Evolutionary conservation across 345 rosid genomes (phyloP), one percentile per base, ranked within the genome.

Genomic region (Combretum micranthum): DNA sequence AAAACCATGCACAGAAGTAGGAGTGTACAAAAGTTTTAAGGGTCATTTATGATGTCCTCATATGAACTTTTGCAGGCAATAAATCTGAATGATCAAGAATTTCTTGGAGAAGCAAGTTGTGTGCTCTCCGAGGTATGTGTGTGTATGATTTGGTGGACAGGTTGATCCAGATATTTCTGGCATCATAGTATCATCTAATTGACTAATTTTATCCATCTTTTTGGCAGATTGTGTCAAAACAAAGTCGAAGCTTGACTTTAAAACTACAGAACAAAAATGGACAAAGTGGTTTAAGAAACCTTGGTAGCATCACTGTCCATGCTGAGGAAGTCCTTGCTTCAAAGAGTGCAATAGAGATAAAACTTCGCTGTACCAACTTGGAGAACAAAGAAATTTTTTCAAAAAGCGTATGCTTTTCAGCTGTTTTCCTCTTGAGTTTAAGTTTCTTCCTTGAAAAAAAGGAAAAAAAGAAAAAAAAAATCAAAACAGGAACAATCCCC

Each of bases 321-420:
- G 91, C 95, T 8, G 96, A 91, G 72, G 96, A 91, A 72, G 76
- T 73, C 3, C 47, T 65, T 73, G 73, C 83, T 54, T 83, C 88
- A 44, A 91, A 70, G 71, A 77, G 71, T 57, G 74, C 72, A 12
- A 75, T 77, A 19, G 92, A 91, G 63, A 63, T 85, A 59, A 64
- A 43, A 57, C 61, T 86, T 22, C 77, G 65, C 48, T 84, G 90
- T 69, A 60, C 68, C 57, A 61, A 73, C 48, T 72, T 91, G 78
- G 90, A 70, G 57, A 85, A 83, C 63, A 86, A 80, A 60, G 98
- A 87, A 59, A 2, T 80, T 54, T 83, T 91, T 64, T 91, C 98
- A 61, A 78, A 74, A 63, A 91, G 96, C 70, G 97, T 90, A 70
- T 12, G 87, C 66, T 46, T 32, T 42, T 48, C 55, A 42, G 50